These are phyloP conservation scores for Lentinula edodes DNA, from an alignment of 768 basidiomycete genomes.

Conservation along the genomic window DNA sequence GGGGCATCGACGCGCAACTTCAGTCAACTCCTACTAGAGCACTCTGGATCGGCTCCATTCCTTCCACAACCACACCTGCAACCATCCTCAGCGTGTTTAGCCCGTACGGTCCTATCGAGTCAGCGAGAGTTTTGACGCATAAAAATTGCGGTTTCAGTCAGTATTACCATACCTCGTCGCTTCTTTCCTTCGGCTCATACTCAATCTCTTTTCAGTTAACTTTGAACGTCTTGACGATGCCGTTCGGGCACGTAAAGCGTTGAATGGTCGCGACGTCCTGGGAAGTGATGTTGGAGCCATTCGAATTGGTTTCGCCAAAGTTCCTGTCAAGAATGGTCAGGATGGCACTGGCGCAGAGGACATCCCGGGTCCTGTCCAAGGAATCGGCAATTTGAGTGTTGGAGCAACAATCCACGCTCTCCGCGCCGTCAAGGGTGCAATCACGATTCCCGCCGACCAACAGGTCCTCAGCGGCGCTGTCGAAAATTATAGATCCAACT, in stretches of 20 bases:
- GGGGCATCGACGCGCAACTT: constrained; percentile 76
- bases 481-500: constrained; percentile 92
- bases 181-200: constrained; percentile 5
- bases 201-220: constrained; percentile 59
- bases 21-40: constrained; percentile 93
- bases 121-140: constrained; percentile 91
- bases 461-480: constrained; percentile 88
- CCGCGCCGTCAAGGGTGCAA: constrained; percentile 85
- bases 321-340: constrained; percentile 84
- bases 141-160: constrained; percentile 93
- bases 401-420: constrained; percentile 87
- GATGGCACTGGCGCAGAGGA: constrained; percentile 63
- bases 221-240: constrained; percentile 98
- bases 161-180: constrained; percentile 22
- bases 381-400: constrained; percentile 79
- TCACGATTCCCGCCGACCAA: constrained; percentile 87
- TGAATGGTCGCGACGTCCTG: constrained; percentile 93
- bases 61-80: constrained; percentile 89
- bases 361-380: constrained; percentile 64
- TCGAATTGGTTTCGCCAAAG: constrained; percentile 94
- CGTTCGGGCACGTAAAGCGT: constrained; percentile 88
- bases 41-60: constrained; percentile 97
- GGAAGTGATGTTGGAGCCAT: constrained; percentile 97
- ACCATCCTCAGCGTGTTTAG: constrained; percentile 95
- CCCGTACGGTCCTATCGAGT: constrained; percentile 96